Conservation (phyloP, 345 rosid genomes). For the Mercurialis annua region DNA sequence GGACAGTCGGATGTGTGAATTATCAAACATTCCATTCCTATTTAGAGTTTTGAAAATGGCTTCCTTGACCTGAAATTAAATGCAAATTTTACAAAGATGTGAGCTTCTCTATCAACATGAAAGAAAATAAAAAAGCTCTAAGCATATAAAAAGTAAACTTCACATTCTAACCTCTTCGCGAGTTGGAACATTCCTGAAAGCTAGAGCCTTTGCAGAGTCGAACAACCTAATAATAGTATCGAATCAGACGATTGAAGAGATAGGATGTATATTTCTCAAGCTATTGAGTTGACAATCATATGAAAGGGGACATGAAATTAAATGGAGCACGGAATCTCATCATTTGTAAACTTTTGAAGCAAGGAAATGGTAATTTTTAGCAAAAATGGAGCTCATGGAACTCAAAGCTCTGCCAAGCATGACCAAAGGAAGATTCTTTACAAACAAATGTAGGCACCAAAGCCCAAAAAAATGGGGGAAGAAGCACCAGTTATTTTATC, state of each 20-base stretch:
- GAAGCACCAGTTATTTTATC: background rate
- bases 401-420: background rate
- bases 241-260: constrained; percentile 5
- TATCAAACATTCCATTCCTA: constrained; percentile 83
- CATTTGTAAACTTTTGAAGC: background rate
- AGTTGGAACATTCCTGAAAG: constrained; percentile 69
- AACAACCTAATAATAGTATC: constrained; percentile 47
- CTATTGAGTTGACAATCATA: background rate
- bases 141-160: constrained; percentile 10
- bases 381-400: background rate
- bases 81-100: constrained; percentile 6
- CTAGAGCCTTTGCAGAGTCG: constrained; percentile 90
- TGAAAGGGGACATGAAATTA: background rate
- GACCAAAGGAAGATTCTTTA: background rate
- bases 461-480: background rate
- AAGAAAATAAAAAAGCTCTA: background rate
- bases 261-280: background rate
- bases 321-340: background rate
- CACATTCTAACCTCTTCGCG: constrained; percentile 58
- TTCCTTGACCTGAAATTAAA: constrained; percentile 58
- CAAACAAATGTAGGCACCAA: background rate
- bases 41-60: constrained; percentile 78
- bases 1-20: constrained; percentile 76
- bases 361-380: background rate
- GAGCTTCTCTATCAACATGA: background rate